A percentile compares a stretch with the other conserved stretches of the same genome.
phyloP scores from a whole-genome alignment of 1,139 yeast genomes.

The Pichia sp. region DNA sequence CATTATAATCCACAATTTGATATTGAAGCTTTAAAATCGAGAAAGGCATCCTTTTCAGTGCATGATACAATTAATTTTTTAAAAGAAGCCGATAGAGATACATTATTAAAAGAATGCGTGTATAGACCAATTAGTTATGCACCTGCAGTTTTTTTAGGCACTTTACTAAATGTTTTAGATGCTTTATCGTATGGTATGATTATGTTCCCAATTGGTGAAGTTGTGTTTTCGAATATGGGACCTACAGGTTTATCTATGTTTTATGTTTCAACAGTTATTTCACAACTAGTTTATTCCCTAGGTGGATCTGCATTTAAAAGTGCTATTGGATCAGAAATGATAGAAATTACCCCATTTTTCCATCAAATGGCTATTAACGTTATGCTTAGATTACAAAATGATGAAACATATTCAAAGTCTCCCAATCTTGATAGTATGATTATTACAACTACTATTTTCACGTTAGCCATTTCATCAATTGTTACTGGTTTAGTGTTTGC shows the following conservation, averaged over 20 bases:
- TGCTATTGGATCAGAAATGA: conserved; percentile 96
- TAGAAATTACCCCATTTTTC: conserved; percentile 95
- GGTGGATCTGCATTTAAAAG: conserved; percentile 88
- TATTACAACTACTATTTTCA: conserved; percentile 78
- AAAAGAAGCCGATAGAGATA: conserved; percentile 16
- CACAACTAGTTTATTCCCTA: conserved; percentile 78
- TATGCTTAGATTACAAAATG: conserved; percentile 39
- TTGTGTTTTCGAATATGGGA: conserved; percentile 68
- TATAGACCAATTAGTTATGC: conserved; percentile 42
- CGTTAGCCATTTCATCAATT: conserved; percentile 77
- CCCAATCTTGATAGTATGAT: conserved; percentile 41
- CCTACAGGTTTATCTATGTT: conserved; percentile 93
- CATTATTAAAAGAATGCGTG: conserved; percentile 24
- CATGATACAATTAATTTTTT: conserved; percentile 7
- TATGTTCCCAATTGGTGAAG: conserved; percentile 83
- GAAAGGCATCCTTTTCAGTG: background rate
- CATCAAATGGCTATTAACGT: conserved; percentile 87
- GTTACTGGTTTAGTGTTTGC: conserved; percentile 82
- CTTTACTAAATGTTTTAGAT: conserved; percentile 78
- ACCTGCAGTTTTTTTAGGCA: conserved; percentile 81
- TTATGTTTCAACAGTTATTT: conserved; percentile 79
- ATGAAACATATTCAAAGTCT: conserved; percentile 35
- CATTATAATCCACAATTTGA: background rate
- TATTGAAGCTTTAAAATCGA: conserved; percentile 5
- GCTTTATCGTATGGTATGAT: conserved; percentile 97